phyloP scores from a whole-genome alignment of 192 early-diverging fungal genomes.

The Coemansia sp. region DNA sequence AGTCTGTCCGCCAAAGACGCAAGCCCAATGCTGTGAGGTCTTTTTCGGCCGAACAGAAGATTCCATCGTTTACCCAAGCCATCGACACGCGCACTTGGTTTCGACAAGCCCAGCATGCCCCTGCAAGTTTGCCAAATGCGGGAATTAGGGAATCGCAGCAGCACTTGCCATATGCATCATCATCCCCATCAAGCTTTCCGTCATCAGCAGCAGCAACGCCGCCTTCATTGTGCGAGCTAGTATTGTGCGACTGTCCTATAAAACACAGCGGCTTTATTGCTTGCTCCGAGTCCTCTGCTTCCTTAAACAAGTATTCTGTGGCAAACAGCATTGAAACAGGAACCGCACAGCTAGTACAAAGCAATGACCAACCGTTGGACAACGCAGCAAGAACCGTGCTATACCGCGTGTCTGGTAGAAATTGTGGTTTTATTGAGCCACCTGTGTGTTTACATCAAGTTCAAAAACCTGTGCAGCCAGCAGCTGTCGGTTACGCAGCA shows the following conservation, averaged over 20 bases:
- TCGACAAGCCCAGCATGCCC: neutral
- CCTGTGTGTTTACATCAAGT: too few relatives aligned
- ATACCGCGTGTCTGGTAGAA: too few relatives aligned
- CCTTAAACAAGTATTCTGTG: neutral
- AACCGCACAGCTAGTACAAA: too few relatives aligned
- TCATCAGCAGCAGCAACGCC: neutral
- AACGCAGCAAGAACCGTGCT: too few relatives aligned
- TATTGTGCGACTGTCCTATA: neutral
- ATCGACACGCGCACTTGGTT: neutral
- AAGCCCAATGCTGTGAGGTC: neutral
- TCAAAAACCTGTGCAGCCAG: too few relatives aligned
- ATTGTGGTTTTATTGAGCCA: too few relatives aligned
- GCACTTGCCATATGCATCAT: slow-evolving; percentile 1
- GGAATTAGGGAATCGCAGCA: too few relatives aligned
- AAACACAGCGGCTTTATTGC: neutral
- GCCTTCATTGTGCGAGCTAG: neutral
- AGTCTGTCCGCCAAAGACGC: neutral
- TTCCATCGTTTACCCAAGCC: neutral
- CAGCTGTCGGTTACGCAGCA: neutral
- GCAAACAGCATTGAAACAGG: too few relatives aligned
- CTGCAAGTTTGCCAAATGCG: neutral
- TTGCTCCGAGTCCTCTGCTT: neutral
- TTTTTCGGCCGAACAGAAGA: neutral
- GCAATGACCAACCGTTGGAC: too few relatives aligned
- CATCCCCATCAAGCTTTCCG: neutral